A percentile compares a stretch with the other conserved stretches of the same genome.
phyloP scores from a whole-genome alignment of 1,284 basidiomycete genomes.

The Phellinidium pouzarii region DNA sequence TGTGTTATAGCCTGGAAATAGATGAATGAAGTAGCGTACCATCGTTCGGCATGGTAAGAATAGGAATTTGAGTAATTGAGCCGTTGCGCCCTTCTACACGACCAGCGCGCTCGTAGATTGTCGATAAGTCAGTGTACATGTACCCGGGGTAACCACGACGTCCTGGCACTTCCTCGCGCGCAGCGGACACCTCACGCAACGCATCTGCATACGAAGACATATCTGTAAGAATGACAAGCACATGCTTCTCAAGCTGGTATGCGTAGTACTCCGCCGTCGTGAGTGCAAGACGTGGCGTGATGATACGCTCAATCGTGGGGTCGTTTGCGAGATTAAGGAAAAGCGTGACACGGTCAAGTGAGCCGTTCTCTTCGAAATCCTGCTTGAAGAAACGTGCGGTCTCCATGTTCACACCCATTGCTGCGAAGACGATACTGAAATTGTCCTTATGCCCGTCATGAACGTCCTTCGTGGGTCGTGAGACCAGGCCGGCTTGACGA shows the following conservation, averaged over 20 bases:
- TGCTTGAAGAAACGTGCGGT: conserved; percentile 99
- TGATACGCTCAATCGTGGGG: conserved; percentile 99
- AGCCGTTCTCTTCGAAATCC: conserved; percentile 99
- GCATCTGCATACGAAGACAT: conserved; percentile 99
- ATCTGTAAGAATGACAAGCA: conserved; percentile 97
- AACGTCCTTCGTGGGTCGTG: conserved; percentile 91
- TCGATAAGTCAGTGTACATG: conserved; percentile 99
- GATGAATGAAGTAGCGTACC: conserved; percentile 45
- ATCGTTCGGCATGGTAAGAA: conserved; percentile 99
- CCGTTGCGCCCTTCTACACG: conserved; percentile 97
- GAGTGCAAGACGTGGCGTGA: conserved; percentile 95
- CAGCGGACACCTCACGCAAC: conserved; percentile 94
- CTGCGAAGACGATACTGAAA: conserved; percentile 99
- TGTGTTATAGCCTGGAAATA: conserved; percentile 5
- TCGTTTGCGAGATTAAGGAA: conserved; percentile 99
- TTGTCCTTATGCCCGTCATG: conserved; percentile 99
- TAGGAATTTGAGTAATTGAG: conserved; percentile 99
- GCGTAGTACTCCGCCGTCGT: conserved; percentile 99
- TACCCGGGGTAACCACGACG: conserved; percentile 99
- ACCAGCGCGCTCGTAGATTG: conserved; percentile 98
- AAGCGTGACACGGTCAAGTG: conserved; percentile 94
- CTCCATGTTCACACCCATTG: conserved; percentile 99
- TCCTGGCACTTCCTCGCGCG: conserved; percentile 98
- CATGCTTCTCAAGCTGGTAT: conserved; percentile 99
- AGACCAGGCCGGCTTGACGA: conserved; percentile 96